Evolutionary conservation across 1,139 yeast genomes (phyloP), one percentile per base, ranked within the genome.

Genomic region (Zygosaccharomyces pseudobailii): DNA sequence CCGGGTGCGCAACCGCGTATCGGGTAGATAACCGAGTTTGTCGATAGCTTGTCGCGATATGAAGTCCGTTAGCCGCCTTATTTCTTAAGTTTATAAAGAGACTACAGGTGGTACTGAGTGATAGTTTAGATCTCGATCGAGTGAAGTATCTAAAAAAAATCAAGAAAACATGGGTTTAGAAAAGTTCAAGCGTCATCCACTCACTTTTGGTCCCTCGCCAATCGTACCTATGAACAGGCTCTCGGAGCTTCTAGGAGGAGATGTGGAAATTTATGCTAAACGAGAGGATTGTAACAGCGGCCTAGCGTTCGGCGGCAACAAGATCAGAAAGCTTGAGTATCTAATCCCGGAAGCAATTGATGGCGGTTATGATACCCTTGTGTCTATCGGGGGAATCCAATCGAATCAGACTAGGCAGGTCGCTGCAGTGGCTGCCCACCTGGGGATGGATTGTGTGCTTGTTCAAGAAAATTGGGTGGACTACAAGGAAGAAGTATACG

Each of bases 401-500:
- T 62, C 66, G 22, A 63, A 63, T 40, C 68, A 64, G 52, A 64
- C 68, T 7, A 55, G 66, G 46, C 64, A 62, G 62, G 66, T 66
- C 1, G 64, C 63, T 23, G 68, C 68, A 13, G 64, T 64, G 35
- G 68, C 68, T n/a, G 65, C 67, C 40, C 65, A 64, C 45, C 45
- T 64, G 31, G 68, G 68, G 7, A 52, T 63, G 36, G 59, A 64
- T 31, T 65, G 68, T 28, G 65, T 63, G 24, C 59, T 66, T 20
- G 64, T 64, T 19, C 68, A 64, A 44, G 68, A 64, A 54, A 59
- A 61, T 45, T 64, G 68, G 68, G 68, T 64, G 31, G 66, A 64
- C 40, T 59, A 62, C 52, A 62, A 65, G 28, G 66, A 62, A 32
- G 52, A 49, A n/a, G 56, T 57, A 30, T 64, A 64, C 39, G 68